These are phyloP conservation scores for Aspergillus hortae DNA, from an alignment of 2,329 filamentous ascomycete species.

Conservation along the genomic window DNA sequence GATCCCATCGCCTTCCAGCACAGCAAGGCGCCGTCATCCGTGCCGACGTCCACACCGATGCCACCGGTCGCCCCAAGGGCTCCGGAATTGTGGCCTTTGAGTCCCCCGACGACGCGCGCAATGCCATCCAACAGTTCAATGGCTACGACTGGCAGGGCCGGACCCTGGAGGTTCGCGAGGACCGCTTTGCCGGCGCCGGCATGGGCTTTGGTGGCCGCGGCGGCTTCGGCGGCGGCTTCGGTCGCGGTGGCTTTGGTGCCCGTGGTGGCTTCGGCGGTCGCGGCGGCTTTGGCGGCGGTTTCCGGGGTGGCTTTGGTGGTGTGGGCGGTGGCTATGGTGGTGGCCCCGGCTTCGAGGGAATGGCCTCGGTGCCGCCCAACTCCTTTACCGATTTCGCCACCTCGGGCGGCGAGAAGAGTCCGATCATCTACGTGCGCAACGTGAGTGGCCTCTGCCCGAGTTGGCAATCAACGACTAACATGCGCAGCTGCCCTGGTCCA, in stretches of 20 bases:
- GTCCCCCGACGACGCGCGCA: slow-evolving; percentile 87
- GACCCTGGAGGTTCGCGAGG: slow-evolving; percentile 88
- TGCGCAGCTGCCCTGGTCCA: slow-evolving; percentile 88
- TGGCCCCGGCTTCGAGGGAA: slow-evolving; percentile 41
- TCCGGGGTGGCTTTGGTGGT: slow-evolving; percentile 37
- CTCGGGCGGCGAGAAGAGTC: slow-evolving; percentile 75
- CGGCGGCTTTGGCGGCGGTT: slow-evolving; percentile 56
- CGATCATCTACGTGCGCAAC: slow-evolving; percentile 93
- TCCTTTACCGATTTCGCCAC: slow-evolving; percentile 92
- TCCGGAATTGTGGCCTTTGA: slow-evolving; percentile 98
- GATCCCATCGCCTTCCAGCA: slow-evolving; percentile 27
- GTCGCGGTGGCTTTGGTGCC: slow-evolving; percentile 52
- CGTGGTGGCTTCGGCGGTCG: slow-evolving; percentile 45
- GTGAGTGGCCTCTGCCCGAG: slow-evolving; percentile 54
- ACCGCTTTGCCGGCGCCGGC: slow-evolving; percentile 73
- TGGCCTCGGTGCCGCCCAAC: slow-evolving; percentile 63
- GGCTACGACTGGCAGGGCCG: slow-evolving; percentile 98
- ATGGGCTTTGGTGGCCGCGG: slow-evolving; percentile 44
- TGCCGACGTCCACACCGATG: slow-evolving; percentile 89
- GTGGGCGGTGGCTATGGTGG: slow-evolving; percentile 52
- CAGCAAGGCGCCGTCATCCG: slow-evolving; percentile 76
- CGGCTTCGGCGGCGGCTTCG: slow-evolving; percentile 50
- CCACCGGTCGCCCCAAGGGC: slow-evolving; percentile 90
- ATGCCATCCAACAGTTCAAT: slow-evolving; percentile 95
- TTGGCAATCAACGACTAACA: not conserved